Evolutionary conservation across 495 filamentous ascomycete genomes (phyloP).

Genomic region (Tuber umbilicatum): DNA sequence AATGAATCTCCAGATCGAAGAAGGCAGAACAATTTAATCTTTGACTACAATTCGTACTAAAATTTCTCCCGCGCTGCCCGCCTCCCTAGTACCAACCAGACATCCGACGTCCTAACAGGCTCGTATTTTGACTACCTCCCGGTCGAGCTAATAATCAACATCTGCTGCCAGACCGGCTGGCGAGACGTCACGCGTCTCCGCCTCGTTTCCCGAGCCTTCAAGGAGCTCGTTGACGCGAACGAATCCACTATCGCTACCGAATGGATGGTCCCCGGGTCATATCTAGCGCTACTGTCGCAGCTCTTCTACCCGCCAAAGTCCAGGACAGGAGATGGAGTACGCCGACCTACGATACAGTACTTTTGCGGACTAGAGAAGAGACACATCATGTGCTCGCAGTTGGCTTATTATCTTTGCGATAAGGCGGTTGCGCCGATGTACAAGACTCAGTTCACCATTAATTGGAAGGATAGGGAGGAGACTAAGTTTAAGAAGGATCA

Average conservation of each 20-base stretch:
- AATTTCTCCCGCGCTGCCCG: conserved; percentile 1
- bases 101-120: conserved; percentile 21
- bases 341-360: conserved; percentile 35
- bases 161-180: conserved; percentile 34
- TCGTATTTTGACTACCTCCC: conserved; percentile 41
- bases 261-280: conserved; percentile 28
- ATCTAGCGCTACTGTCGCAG: conserved; percentile 36
- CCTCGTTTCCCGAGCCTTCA: conserved; percentile 41
- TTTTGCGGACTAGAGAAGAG: conserved; percentile 36
- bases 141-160: conserved; percentile 40
- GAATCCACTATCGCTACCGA: conserved; percentile 36
- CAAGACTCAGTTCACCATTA: conserved; percentile 14
- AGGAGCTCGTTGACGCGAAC: conserved; percentile 36
- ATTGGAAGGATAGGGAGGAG: conserved; percentile 24
- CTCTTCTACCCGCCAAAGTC: conserved; percentile 39
- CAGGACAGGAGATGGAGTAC: conserved; percentile 6
- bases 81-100: conserved; percentile 12
- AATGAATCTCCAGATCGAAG: background rate
- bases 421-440: conserved; percentile 39
- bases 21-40: background rate
- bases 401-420: conserved; percentile 39
- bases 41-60: conserved; percentile 12
- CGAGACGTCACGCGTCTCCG: conserved; percentile 33
- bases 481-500: conserved; percentile 28
- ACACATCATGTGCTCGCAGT: conserved; percentile 33